These are phyloP conservation scores for Ophiostoma piceae DNA, from an alignment of 2,329 filamentous ascomycete species.

Conservation along the genomic window DNA sequence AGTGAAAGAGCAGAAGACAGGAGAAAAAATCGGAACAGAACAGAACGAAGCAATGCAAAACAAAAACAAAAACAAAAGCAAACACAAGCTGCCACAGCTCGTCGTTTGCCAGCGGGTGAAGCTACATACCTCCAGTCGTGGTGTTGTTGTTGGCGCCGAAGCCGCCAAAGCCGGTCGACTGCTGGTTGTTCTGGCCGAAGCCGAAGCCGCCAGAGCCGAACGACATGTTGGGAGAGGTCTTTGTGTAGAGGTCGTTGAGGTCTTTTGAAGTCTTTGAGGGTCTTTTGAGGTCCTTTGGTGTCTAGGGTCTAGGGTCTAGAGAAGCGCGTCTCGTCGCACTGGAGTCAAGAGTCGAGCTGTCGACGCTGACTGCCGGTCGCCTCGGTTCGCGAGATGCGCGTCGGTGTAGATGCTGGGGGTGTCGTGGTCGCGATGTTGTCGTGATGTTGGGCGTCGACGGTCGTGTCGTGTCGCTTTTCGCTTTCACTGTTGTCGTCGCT, in stretches of 20 bases:
- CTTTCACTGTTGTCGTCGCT: too few species aligned
- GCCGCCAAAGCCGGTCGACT: conserved; percentile 49
- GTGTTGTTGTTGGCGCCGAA: conserved; percentile 45
- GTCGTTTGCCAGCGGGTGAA: not conserved
- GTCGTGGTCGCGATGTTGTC: too few species aligned
- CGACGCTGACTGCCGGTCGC: too few species aligned
- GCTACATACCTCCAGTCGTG: conserved; percentile 44
- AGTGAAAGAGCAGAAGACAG: not conserved
- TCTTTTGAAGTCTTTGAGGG: not conserved
- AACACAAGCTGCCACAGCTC: not conserved
- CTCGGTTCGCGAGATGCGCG: too few species aligned
- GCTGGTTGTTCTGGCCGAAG: conserved; percentile 47
- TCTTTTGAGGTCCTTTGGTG: not conserved
- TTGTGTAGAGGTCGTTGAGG: not conserved
- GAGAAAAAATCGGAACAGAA: not conserved
- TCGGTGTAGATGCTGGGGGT: too few species aligned
- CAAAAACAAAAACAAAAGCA: not conserved
- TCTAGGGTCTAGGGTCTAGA: not conserved
- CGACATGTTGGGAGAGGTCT: conserved; percentile 42
- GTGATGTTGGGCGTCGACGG: too few species aligned
- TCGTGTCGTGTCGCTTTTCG: too few species aligned
- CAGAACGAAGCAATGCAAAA: conserved; percentile 20
- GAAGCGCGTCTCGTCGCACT: conserved; percentile 4
- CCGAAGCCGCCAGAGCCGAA: conserved; percentile 50
- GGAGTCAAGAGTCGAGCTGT: not conserved